Conservation (phyloP, 1,284 basidiomycete genomes). For the Ganoderma lingzhi region DNA sequence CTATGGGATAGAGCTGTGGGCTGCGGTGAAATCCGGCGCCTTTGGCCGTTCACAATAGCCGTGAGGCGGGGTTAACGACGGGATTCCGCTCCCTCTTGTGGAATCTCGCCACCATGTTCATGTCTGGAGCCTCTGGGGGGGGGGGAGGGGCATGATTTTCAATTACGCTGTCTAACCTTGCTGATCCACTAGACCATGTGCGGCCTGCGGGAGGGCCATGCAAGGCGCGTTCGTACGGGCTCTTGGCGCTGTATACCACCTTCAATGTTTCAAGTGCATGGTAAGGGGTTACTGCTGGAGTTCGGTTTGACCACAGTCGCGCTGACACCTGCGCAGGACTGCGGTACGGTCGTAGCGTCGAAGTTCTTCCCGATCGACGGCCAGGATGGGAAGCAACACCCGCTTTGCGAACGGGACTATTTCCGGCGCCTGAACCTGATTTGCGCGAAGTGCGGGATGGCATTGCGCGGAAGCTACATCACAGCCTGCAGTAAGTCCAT, state of each 20-base stretch:
- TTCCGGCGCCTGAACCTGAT: slow-evolving; percentile 96
- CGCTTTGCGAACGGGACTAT: slow-evolving; percentile 98
- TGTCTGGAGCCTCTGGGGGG: neutral
- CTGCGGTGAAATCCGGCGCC: neutral
- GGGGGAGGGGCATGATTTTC: slow-evolving; percentile 17
- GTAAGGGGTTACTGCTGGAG: slow-evolving; percentile 55
- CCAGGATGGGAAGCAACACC: slow-evolving; percentile 84
- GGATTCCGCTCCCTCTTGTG: neutral
- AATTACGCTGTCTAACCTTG: slow-evolving; percentile 29
- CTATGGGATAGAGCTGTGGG: neutral
- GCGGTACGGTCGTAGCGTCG: slow-evolving; percentile 93
- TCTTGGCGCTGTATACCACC: slow-evolving; percentile 92
- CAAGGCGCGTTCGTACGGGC: slow-evolving; percentile 97
- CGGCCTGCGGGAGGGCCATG: slow-evolving; percentile 80
- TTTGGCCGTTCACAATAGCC: slow-evolving; percentile 43
- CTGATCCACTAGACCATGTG: slow-evolving; percentile 60
- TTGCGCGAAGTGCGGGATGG: slow-evolving; percentile 95
- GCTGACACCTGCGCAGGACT: slow-evolving; percentile 72
- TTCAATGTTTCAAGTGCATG: slow-evolving; percentile 97
- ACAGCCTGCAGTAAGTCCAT: slow-evolving; percentile 94
- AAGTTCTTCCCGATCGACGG: slow-evolving; percentile 99
- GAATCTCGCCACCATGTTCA: neutral
- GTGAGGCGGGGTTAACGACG: neutral
- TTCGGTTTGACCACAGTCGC: slow-evolving; percentile 19
- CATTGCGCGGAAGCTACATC: slow-evolving; percentile 97